Evolutionary conservation across 2,329 filamentous ascomycete genomes (phyloP).

Genomic region (Microsporum audouinii): DNA sequence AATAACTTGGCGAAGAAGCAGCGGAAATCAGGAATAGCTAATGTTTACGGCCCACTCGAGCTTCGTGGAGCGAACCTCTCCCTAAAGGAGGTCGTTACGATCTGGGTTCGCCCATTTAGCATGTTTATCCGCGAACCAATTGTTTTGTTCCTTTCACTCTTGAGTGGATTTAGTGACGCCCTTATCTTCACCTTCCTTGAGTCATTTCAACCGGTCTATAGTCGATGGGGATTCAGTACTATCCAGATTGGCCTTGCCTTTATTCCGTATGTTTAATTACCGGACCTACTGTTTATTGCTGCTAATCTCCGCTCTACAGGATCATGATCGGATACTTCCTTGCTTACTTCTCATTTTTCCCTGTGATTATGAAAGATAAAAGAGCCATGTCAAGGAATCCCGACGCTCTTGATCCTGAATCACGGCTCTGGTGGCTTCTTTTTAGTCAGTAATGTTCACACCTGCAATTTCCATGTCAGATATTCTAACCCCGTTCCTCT

Average conservation of each 20-base stretch:
- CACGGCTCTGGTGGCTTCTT: conserved; percentile 48
- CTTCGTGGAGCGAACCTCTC: conserved; percentile 48
- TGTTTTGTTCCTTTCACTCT: conserved; percentile 48
- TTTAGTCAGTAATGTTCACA: conserved; percentile 29
- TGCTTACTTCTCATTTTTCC: conserved; percentile 45
- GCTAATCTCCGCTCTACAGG: conserved; percentile 8
- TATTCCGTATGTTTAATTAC: conserved; percentile 34
- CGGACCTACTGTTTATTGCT: not conserved
- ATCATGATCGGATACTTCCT: conserved; percentile 47
- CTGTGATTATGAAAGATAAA: conserved; percentile 37
- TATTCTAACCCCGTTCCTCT: not conserved
- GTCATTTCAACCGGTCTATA: conserved; percentile 49
- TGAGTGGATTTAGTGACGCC: conserved; percentile 54
- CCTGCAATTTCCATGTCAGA: not conserved
- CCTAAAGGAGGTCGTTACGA: conserved; percentile 43
- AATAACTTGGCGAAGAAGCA: conserved; percentile 47
- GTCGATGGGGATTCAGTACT: conserved; percentile 47
- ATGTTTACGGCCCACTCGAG: conserved; percentile 63
- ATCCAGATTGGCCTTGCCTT: conserved; percentile 42
- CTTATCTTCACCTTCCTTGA: conserved; percentile 58
- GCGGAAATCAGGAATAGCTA: conserved; percentile 43
- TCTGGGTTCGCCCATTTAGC: conserved; percentile 51
- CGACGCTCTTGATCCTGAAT: conserved; percentile 48
- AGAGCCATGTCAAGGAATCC: conserved; percentile 31
- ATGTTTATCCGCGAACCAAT: conserved; percentile 57